phyloP scores from a whole-genome alignment of 768 basidiomycete genomes.

The Clitopilus passeckerianus region DNA sequence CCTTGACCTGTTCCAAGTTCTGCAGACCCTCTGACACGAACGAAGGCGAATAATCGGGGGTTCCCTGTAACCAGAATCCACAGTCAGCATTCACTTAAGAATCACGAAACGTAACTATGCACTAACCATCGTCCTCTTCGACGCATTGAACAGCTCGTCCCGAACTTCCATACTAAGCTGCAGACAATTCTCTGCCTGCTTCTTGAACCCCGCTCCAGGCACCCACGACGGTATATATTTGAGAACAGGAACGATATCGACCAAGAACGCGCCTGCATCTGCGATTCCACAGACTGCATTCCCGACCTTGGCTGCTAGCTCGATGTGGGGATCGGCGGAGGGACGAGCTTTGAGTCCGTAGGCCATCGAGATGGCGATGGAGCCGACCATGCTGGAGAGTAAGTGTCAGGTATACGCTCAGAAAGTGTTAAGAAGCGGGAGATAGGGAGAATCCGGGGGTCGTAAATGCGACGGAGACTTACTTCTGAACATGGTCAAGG shows the following conservation, averaged over 20 bases:
- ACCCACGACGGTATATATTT: slow-evolving; percentile 28
- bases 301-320: not conserved
- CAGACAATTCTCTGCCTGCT: not conserved
- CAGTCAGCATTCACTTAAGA: no score
- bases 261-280: not conserved
- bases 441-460: no score
- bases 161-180: not conserved
- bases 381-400: not conserved
- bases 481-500: not conserved
- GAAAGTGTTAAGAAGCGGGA: no score
- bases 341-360: slow-evolving; percentile 1
- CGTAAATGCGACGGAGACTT: no score
- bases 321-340: slow-evolving; percentile 1
- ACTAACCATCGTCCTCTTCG: not conserved
- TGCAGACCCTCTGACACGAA: not conserved
- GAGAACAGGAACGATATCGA: slow-evolving; percentile 9
- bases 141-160: not conserved
- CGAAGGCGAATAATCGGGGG: not conserved
- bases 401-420: no score
- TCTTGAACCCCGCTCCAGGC: slow-evolving; percentile 17
- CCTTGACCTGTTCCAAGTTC: not conserved
- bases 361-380: not conserved
- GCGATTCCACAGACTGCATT: not conserved
- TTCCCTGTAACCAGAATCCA: not conserved
- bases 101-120: no score